A percentile compares a stretch with the other conserved stretches of the same genome.
Evolutionary conservation across 257 asterid species (phyloP).

Genomic region (Thymus quinquecostatus): DNA sequence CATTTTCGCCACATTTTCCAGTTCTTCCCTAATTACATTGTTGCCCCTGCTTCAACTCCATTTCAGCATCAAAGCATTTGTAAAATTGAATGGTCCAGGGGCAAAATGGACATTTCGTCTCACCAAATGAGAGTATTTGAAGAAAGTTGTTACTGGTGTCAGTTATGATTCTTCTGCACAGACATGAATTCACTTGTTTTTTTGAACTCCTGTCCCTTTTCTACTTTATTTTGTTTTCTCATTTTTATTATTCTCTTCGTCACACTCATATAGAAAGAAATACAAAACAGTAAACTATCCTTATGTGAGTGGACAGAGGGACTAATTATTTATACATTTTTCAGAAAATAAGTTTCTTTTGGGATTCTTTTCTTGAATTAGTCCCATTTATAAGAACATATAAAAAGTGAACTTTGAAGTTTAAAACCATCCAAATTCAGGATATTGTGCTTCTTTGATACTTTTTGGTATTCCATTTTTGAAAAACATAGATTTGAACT

Average conservation of each 20-base stretch:
- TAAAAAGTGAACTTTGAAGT: neutral
- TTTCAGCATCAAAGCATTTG: too few species aligned
- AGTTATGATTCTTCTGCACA: neutral
- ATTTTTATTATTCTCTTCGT: neutral
- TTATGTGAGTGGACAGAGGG: too few species aligned
- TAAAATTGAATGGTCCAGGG: too few species aligned
- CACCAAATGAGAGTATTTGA: too few species aligned
- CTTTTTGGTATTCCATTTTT: neutral
- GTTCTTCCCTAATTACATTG: too few species aligned
- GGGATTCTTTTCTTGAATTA: neutral
- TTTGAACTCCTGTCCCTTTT: neutral
- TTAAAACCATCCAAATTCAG: constrained; percentile 15
- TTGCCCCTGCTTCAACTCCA: too few species aligned
- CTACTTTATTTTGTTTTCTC: neutral
- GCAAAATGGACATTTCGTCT: too few species aligned
- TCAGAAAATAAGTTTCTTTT: neutral
- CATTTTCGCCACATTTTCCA: neutral
- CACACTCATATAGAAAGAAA: too few species aligned
- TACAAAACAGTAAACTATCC: too few species aligned
- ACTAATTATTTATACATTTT: too few species aligned
- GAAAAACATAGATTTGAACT: neutral
- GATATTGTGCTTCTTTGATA: neutral
- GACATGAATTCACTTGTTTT: neutral
- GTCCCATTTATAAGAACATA: neutral
- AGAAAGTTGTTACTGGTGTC: too few species aligned